Base-by-base conservation (phyloP, 148 eudicot species). In the Diospyros kaki region DNA sequence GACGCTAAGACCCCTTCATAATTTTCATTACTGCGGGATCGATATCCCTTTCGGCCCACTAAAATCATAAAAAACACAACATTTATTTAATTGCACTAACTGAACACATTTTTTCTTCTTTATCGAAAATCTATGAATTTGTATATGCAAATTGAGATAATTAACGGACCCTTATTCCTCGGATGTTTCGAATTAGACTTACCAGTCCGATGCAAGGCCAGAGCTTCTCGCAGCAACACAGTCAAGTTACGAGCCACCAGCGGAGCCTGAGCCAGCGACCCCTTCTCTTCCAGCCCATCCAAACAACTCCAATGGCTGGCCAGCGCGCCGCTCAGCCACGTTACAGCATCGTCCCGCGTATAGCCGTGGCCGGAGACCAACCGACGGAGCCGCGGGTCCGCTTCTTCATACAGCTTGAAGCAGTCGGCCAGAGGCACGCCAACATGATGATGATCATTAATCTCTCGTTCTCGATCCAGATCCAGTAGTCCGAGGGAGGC, bases 241-340 rank as follows among this genome's bases (percentile, higher is more conserved):
- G 78, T 73, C 73, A 85, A 76, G 59, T 85, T 81, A 1, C 64
- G 74, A 15, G 74, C 81, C 72, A 71, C 81, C 72, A 64, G 28
- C 44, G 40, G 45, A 54, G n/a, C 55, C 40, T 61, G 71, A 59
- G 60, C 12, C 45, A 44, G 39, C 65, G 3, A 59, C 3, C 85
- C 86, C 63, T 74, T 84, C n/a, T 86, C 92, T 11, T 69, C 72
- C 68, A 91, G 70, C 58, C 92, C 92, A 84, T 89, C 94, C 86
- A 88, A 81, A 81, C 97, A 91, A 75, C 83, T 83, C 77, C 68
- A 73, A 81, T 91, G 90, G 77, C 88, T 84, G 3, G 94, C 90
- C 74, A 83, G 53, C 55, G 83, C 86, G 4, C 81, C 90, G 65
- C 92, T 88, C 2, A 88, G 83, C 97, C 97, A 89, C 28, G 90